A percentile compares a stretch with the other conserved stretches of the same genome.
phyloP scores from a whole-genome alignment of 345 rosid genomes.

The Cardamine resedifolia region DNA sequence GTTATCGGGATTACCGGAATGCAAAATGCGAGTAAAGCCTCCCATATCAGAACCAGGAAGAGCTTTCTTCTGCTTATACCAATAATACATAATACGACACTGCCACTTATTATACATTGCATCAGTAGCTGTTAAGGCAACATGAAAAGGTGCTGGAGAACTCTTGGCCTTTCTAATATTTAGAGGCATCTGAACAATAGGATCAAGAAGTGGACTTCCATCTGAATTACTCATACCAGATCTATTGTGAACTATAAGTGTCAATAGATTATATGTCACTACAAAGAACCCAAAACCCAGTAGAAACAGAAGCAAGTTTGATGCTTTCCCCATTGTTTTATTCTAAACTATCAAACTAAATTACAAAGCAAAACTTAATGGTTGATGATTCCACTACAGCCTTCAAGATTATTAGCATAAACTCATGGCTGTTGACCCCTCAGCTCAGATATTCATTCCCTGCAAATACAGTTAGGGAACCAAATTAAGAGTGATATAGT shows the following conservation, averaged over 20 bases:
- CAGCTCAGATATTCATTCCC: conserved; percentile 16
- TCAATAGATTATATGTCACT: conserved; percentile 74
- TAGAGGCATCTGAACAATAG: conserved; percentile 67
- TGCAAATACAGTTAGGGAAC: conserved; percentile 2
- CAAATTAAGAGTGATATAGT: too few species aligned
- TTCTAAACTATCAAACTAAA: conserved; percentile 25
- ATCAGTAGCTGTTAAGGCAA: conserved; percentile 91
- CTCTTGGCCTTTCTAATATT: conserved; percentile 43
- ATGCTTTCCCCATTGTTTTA: conserved; percentile 54
- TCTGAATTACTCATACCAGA: conserved; percentile 38
- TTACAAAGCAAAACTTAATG: not conserved
- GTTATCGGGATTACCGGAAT: conserved; percentile 81
- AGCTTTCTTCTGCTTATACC: conserved; percentile 81
- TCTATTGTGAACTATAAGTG: conserved; percentile 51
- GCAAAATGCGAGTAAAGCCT: conserved; percentile 86
- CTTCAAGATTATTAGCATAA: not conserved
- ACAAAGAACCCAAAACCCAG: conserved; percentile 70
- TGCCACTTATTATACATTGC: conserved; percentile 93
- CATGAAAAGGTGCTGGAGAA: conserved; percentile 55
- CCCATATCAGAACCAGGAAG: conserved; percentile 93
- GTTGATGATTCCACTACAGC: not conserved
- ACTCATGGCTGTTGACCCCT: conserved; percentile 16
- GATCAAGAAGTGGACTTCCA: conserved; percentile 52
- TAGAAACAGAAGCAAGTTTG: conserved; percentile 56
- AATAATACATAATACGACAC: conserved; percentile 93